Conservation (phyloP, 257 asterid species). For the Vinca minor region DNA sequence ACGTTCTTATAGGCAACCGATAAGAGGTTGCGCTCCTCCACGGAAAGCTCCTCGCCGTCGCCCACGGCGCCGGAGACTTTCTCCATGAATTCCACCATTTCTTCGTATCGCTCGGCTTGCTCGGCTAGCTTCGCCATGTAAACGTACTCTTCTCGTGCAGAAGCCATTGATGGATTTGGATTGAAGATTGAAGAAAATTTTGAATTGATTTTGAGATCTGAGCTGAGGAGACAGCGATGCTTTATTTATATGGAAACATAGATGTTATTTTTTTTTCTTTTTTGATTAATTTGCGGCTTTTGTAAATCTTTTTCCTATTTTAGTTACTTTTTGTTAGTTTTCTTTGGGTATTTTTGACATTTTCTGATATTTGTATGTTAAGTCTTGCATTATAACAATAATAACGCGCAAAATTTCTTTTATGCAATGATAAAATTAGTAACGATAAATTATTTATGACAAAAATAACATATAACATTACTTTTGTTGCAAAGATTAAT, state of each 20-base stretch:
- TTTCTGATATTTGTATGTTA: too few species aligned
- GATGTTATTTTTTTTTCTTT: not conserved
- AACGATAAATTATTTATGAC: too few species aligned
- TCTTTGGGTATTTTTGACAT: too few species aligned
- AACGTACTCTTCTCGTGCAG: slow-evolving; percentile 26
- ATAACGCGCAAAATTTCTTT: too few species aligned
- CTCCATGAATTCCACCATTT: slow-evolving; percentile 35
- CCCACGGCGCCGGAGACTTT: slow-evolving; percentile 19
- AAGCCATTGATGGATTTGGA: slow-evolving; percentile 25
- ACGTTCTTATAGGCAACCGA: slow-evolving; percentile 34
- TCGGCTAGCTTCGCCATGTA: slow-evolving; percentile 34
- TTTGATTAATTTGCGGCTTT: not conserved
- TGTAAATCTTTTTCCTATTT: too few species aligned
- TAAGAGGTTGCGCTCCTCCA: slow-evolving; percentile 30
- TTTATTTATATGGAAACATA: not conserved
- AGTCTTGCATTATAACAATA: too few species aligned
- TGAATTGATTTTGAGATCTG: slow-evolving; percentile 13
- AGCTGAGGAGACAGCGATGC: slow-evolving; percentile 3
- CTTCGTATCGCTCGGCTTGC: slow-evolving; percentile 32
- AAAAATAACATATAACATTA: too few species aligned
- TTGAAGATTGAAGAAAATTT: not conserved
- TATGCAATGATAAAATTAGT: too few species aligned
- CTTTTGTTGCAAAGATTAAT: too few species aligned
- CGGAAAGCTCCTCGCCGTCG: slow-evolving; percentile 25
- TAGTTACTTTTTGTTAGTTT: too few species aligned